Conservation (phyloP, 352 stramenopile genomes). For the Globisporangium spiculum region DNA sequence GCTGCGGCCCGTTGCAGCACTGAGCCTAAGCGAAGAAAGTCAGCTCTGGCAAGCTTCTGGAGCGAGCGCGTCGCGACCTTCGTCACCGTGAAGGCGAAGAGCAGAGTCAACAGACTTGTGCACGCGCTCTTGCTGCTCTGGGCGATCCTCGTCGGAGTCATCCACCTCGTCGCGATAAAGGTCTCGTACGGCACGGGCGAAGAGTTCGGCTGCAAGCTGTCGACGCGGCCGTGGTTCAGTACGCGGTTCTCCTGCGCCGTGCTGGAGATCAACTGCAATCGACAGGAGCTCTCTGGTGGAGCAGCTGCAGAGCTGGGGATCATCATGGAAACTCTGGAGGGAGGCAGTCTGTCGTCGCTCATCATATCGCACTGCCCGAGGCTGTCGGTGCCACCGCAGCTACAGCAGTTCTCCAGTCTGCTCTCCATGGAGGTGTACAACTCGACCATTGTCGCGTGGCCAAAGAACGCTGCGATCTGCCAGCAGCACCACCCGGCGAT, state of each 20-base stretch:
- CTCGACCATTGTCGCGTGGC: slow-evolving; percentile 27
- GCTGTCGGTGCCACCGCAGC: slow-evolving; percentile 19
- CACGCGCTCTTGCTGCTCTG: slow-evolving; percentile 29
- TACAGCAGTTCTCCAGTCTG: slow-evolving; percentile 26
- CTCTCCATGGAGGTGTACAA: slow-evolving; percentile 35
- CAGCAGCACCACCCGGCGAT: slow-evolving; percentile 16
- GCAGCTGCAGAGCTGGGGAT: slow-evolving; percentile 9
- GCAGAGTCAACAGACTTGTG: slow-evolving; percentile 8
- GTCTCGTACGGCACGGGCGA: slow-evolving; percentile 9
- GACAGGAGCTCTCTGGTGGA: slow-evolving; percentile 11
- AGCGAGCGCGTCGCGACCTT: slow-evolving; percentile 9
- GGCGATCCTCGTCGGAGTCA: slow-evolving; percentile 18
- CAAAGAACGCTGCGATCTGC: slow-evolving; percentile 19
- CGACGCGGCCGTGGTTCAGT: slow-evolving; percentile 26
- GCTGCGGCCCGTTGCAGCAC: background rate
- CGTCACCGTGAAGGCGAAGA: slow-evolving; percentile 3
- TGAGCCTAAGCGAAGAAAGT: background rate
- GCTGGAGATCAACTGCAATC: slow-evolving; percentile 18
- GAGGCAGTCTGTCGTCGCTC: slow-evolving; percentile 20
- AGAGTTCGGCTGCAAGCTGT: slow-evolving; percentile 25
- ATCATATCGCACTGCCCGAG: slow-evolving; percentile 27
- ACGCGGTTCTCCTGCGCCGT: slow-evolving; percentile 20
- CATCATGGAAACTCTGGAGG: slow-evolving; percentile 21
- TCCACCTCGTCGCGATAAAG: slow-evolving; percentile 20
- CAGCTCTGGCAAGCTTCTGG: slow-evolving; percentile 9